Evolutionary conservation across 805 yeast species (phyloP), one percentile per base, ranked within the genome.

Genomic region (Cyberlindnera euphorbiiphila): DNA sequence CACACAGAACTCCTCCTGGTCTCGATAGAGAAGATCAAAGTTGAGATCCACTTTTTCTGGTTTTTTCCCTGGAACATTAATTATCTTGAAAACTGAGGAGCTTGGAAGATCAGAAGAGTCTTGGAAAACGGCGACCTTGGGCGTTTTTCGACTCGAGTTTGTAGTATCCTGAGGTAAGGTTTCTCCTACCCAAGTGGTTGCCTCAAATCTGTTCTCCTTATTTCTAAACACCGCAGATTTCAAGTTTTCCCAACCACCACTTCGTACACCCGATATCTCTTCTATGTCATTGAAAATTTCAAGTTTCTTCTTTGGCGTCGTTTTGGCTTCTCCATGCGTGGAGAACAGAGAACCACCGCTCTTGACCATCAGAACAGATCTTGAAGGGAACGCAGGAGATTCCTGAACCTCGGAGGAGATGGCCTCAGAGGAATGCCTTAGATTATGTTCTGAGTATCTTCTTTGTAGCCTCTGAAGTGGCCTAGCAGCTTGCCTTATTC

Each of bases 121-220:
- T 25, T 60, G 57, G 43, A 69, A 70, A 5, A 74, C 65, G 1
- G 66, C 36, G 7, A 65, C 39, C 36, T 55, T 61, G 6, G 33
- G 34, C n/a, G 42, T 32, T 23, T 53, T 51, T 10, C 45, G 34
- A 40, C 43, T 42, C 14, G 29, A 36, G 1, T 19, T 39, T 25
- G 8, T 32, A 26, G 19, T 22, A 8, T 60, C 55, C 49, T 78
- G 82, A 16, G 60, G 54, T n/a, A 80, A 35, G 3, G 61, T 65
- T 49, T 83, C 81, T 1, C 91, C 88, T 11, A 62, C 64, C 84
- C 91, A 79, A 1, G 80, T 71, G 8, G 62, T 65, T 1, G 87
- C 68, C 2, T 64, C 61, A 15, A 73, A 28, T 6, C 56, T 60
- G 53, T 86, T 86, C 54, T 86, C 95, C 55, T 85, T 85, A 31